Base-by-base conservation (phyloP, 441 rosid genomes). In the Croton laevigatus region DNA sequence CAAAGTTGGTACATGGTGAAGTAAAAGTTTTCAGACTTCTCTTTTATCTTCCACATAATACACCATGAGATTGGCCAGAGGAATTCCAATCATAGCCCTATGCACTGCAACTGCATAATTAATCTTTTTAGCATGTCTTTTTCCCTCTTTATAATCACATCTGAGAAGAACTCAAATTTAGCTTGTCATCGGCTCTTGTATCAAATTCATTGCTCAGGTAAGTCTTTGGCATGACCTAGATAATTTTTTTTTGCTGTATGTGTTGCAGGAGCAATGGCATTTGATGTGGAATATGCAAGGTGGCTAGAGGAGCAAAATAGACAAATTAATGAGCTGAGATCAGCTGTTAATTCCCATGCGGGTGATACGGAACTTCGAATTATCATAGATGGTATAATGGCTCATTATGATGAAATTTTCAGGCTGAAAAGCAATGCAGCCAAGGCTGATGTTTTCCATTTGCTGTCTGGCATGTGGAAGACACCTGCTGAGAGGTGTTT, bases 401-500 rank as follows among this genome's bases (percentile, higher is more conserved):
- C 89, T 75, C 97, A 93, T 62, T 90, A 96, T 59, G 97, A 93
- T 71, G 97, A 96, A 76, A 85, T 96, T 81, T 93, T 86, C 83
- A 89, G 83, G 98, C 81, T 91, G 80, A 96, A 96, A 82, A 80
- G 88, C 79, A 88, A 85, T 60, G 97, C 97, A 71, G 98, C 98
- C 57, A 96, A 93, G 88, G 88, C 86, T 46, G 98, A 96, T 70
- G 97, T 91, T 75, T 96, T 96, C 82, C 99, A 96, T 84, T 82
- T 96, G 73, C 83, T 91, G 60, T 96, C 97, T 22, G 97, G 99
- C 62, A 96, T 93, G 98, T 96, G 98, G 99, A 93, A 96, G 80
- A 93, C 99, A 19, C 99, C 97, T 66, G 98, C 99, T 8, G 98
- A 96, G 83, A 89, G 98, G 78, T 96, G 98, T 78, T 96, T 96